These are phyloP conservation scores for Neurospora hispaniola DNA, from an alignment of 495 filamentous ascomycete genomes.

Conservation along the genomic window DNA sequence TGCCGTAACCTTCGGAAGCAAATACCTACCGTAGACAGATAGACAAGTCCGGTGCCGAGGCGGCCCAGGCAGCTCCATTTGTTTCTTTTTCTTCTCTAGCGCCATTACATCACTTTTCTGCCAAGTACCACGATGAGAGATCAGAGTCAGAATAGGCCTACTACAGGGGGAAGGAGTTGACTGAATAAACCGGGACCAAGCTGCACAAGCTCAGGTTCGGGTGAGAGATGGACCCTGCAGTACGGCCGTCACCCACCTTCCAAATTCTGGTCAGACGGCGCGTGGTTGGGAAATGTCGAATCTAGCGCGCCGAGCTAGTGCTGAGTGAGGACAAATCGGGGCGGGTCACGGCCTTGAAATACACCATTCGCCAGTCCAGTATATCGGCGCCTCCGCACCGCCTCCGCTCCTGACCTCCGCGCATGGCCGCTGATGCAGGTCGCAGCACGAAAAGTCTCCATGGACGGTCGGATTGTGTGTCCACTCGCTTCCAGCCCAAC, in stretches of 20 bases:
- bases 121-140: not conserved
- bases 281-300: constrained; percentile 10
- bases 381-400: not conserved
- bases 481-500: constrained; percentile 8
- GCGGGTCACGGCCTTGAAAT: not conserved
- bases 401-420: constrained; percentile 5
- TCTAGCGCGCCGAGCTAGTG: constrained; percentile 13
- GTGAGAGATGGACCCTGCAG: constrained; percentile 10
- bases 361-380: constrained; percentile 2
- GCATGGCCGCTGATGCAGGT: constrained; percentile 10
- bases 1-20: not conserved
- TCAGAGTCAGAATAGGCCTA: not conserved
- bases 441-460: not conserved
- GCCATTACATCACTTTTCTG: not conserved
- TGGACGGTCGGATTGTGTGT: constrained; percentile 4
- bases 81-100: not conserved
- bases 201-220: not conserved
- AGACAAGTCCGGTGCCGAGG: not conserved
- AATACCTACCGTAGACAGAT: not conserved
- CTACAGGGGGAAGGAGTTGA: not conserved
- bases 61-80: not conserved
- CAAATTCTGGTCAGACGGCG: constrained; percentile 12
- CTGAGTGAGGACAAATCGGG: not conserved
- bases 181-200: not conserved
- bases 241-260: constrained; percentile 16